Evolutionary conservation across 2,329 filamentous ascomycete species (phyloP).

Genomic region (Xylaria hypoxylon): DNA sequence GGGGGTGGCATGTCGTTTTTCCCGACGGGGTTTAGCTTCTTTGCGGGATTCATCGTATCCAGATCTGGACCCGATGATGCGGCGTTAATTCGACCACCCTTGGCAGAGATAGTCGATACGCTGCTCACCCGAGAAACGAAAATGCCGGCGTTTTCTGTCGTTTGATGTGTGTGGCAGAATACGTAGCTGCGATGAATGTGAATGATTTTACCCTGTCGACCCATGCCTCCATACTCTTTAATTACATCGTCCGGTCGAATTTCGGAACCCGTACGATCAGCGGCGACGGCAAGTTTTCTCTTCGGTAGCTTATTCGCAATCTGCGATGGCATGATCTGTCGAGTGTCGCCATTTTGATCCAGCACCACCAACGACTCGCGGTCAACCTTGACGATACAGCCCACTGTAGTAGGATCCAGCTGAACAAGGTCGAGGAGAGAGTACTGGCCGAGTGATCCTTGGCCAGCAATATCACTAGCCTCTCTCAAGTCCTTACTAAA

Average conservation of each 20-base stretch:
- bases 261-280: slow-evolving; percentile 92
- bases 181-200: slow-evolving; percentile 95
- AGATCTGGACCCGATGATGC: slow-evolving; percentile 78
- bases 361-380: slow-evolving; percentile 90
- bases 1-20: slow-evolving; percentile 73
- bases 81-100: slow-evolving; percentile 81
- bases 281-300: slow-evolving; percentile 86
- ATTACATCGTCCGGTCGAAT: slow-evolving; percentile 93
- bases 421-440: slow-evolving; percentile 94
- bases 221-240: slow-evolving; percentile 88
- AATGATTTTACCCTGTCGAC: slow-evolving; percentile 86
- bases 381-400: slow-evolving; percentile 93
- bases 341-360: slow-evolving; percentile 87
- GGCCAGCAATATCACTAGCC: slow-evolving; percentile 89
- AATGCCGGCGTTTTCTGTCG: slow-evolving; percentile 87
- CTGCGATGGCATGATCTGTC: slow-evolving; percentile 88
- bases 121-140: slow-evolving; percentile 89
- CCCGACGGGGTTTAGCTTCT: slow-evolving; percentile 75
- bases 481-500: slow-evolving; percentile 97
- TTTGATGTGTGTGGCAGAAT: slow-evolving; percentile 86
- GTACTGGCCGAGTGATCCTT: slow-evolving; percentile 86
- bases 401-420: slow-evolving; percentile 91
- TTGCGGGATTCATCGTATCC: slow-evolving; percentile 89
- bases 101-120: slow-evolving; percentile 91
- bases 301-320: slow-evolving; percentile 89